Conservation (phyloP, 192 early-diverging fungal species). For the Umbelopsis ramanniana region DNA sequence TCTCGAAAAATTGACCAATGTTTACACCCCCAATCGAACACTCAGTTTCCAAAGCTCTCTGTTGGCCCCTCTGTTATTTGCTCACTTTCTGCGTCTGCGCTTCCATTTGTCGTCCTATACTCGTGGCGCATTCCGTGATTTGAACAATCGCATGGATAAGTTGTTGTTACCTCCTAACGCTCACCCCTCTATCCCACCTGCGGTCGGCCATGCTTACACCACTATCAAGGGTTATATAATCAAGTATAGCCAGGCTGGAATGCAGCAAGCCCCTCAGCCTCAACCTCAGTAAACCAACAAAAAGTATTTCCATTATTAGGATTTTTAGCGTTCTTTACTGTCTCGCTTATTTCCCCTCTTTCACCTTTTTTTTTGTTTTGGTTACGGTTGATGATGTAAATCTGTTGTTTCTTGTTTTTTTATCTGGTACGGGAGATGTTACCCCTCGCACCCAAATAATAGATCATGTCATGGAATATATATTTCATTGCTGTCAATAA, state of each 20-base stretch:
- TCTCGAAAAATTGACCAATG: too few relatives aligned
- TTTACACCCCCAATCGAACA: too few relatives aligned
- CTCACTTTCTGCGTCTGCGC: constrained; percentile 75
- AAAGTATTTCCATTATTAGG: too few relatives aligned
- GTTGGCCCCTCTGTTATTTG: constrained; percentile 58
- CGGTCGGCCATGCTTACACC: constrained; percentile 47
- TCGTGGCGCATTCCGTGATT: constrained; percentile 44
- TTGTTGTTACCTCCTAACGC: constrained; percentile 47
- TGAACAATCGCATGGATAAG: constrained; percentile 45
- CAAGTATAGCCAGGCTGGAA: constrained; percentile 36
- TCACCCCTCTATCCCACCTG: constrained; percentile 50
- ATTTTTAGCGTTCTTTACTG: too few relatives aligned
- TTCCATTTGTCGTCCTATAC: constrained; percentile 65
- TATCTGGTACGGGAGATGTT: too few relatives aligned
- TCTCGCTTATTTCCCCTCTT: too few relatives aligned
- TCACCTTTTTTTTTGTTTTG: too few relatives aligned
- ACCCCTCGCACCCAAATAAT: too few relatives aligned
- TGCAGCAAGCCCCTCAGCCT: constrained; percentile 37
- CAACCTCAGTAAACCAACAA: constrained; percentile 27
- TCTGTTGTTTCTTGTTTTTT: too few relatives aligned
- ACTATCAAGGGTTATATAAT: constrained; percentile 38
- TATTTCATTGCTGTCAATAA: too few relatives aligned
- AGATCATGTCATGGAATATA: too few relatives aligned
- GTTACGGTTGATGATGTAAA: too few relatives aligned
- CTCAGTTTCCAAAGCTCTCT: constrained; percentile 26